Evolutionary conservation across 2,329 filamentous ascomycete genomes (phyloP).

Genomic region (Colletotrichum acutatum): DNA sequence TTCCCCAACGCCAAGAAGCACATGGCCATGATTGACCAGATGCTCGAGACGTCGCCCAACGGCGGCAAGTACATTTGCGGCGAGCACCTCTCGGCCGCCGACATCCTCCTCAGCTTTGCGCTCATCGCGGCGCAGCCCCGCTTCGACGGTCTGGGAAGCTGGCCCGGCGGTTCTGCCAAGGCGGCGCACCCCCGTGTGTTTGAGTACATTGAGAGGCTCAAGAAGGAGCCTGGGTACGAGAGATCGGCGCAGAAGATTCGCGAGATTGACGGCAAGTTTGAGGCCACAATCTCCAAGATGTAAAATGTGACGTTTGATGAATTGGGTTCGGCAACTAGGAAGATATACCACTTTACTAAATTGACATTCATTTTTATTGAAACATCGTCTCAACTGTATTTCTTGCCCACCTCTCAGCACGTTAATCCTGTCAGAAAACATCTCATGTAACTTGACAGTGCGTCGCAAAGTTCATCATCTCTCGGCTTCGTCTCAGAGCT

Average conservation of each 20-base stretch:
- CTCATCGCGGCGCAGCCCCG: slow-evolving; percentile 56
- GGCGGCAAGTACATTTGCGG: slow-evolving; percentile 61
- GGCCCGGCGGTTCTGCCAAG: slow-evolving; percentile 52
- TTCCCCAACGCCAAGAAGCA: slow-evolving; percentile 60
- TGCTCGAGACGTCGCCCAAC: slow-evolving; percentile 55
- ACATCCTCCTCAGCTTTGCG: slow-evolving; percentile 65
- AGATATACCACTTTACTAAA: slow-evolving; percentile 12
- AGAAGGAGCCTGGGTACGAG: slow-evolving; percentile 59
- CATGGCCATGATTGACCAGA: slow-evolving; percentile 60
- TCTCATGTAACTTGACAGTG: background rate
- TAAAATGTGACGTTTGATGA: background rate
- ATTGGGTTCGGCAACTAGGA: background rate
- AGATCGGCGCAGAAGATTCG: slow-evolving; percentile 60
- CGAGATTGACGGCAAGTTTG: slow-evolving; percentile 57
- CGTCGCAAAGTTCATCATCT: background rate
- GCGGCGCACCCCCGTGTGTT: slow-evolving; percentile 55
- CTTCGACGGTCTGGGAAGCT: slow-evolving; percentile 54
- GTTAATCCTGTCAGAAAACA: background rate
- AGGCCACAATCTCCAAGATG: slow-evolving; percentile 28
- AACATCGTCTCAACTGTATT: background rate
- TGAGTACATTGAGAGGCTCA: slow-evolving; percentile 58
- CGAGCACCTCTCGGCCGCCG: slow-evolving; percentile 59
- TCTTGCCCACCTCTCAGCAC: background rate
- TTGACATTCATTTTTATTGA: background rate
- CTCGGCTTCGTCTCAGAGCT: background rate